A percentile compares a stretch with the other conserved stretches of the same genome.
Evolutionary conservation across 495 filamentous ascomycete species (phyloP).

Genomic region (Podospora comata): DNA sequence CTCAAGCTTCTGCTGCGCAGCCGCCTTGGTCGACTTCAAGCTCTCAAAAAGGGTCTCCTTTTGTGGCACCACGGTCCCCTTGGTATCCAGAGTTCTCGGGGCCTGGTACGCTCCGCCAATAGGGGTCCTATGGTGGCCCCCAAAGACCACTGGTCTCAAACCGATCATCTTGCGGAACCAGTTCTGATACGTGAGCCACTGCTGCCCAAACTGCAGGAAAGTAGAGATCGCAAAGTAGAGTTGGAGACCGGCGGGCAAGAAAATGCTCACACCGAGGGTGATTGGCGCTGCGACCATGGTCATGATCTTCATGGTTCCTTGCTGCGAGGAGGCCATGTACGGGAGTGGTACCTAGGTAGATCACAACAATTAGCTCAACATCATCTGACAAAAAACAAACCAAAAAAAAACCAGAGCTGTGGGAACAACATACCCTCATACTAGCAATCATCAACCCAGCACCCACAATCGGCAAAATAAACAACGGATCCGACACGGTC

Average conservation of each 20-base stretch:
- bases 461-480: conserved; percentile 61
- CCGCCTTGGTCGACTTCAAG: conserved; percentile 27
- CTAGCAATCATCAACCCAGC: conserved; percentile 50
- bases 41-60: conserved; percentile 23
- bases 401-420: conserved; percentile 1
- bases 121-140: neutral
- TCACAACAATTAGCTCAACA: conserved; percentile 5
- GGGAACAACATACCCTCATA: conserved; percentile 52
- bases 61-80: neutral
- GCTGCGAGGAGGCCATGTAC: conserved; percentile 34
- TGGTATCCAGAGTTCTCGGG: conserved; percentile 22
- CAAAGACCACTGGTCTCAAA: conserved; percentile 45
- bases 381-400: neutral
- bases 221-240: conserved; percentile 65
- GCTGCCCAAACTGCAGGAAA: conserved; percentile 55
- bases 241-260: conserved; percentile 66
- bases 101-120: conserved; percentile 26
- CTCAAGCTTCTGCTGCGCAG: conserved; percentile 39
- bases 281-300: conserved; percentile 58
- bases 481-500: conserved; percentile 71
- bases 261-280: conserved; percentile 58
- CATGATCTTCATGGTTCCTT: conserved; percentile 51
- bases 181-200: conserved; percentile 49
- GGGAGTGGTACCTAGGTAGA: conserved; percentile 31
- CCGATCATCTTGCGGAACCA: conserved; percentile 49